Evolutionary conservation across 2,329 filamentous ascomycete species (phyloP).

Genomic region (Monosporascus sp.): DNA sequence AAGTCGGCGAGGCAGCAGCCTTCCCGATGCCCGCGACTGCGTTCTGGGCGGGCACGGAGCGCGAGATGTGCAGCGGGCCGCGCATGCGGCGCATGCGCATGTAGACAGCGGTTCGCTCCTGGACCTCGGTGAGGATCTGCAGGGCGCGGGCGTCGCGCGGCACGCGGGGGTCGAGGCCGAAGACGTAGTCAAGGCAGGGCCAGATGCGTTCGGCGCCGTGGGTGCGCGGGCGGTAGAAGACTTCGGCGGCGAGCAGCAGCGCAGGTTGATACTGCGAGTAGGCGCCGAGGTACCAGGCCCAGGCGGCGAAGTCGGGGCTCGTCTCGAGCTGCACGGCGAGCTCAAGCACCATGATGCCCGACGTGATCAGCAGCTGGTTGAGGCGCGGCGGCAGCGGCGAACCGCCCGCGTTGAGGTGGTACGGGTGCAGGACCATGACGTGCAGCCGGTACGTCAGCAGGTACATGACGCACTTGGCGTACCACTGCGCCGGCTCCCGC

Average conservation of each 20-base stretch:
- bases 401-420: conserved; percentile 43
- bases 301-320: conserved; percentile 43
- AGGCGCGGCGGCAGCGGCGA: conserved; percentile 56
- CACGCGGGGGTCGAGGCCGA: conserved; percentile 51
- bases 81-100: conserved; percentile 52
- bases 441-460: conserved; percentile 60
- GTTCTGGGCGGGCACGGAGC: conserved; percentile 31
- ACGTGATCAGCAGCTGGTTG: conserved; percentile 58
- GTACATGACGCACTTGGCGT: conserved; percentile 60
- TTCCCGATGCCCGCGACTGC: conserved; percentile 26
- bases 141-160: conserved; percentile 53
- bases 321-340: conserved; percentile 43
- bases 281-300: conserved; percentile 68
- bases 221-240: conserved; percentile 54
- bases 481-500: conserved; percentile 55
- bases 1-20: not conserved
- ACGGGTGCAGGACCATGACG: conserved; percentile 65
- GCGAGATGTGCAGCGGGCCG: conserved; percentile 35
- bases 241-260: conserved; percentile 62
- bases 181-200: conserved; percentile 68
- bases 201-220: conserved; percentile 63
- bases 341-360: conserved; percentile 48
- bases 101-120: conserved; percentile 56
- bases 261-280: conserved; percentile 70
- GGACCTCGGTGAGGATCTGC: conserved; percentile 57